These are phyloP conservation scores for Phytophthora pinifolia DNA, from an alignment of 352 stramenopile species.

Conservation along the genomic window DNA sequence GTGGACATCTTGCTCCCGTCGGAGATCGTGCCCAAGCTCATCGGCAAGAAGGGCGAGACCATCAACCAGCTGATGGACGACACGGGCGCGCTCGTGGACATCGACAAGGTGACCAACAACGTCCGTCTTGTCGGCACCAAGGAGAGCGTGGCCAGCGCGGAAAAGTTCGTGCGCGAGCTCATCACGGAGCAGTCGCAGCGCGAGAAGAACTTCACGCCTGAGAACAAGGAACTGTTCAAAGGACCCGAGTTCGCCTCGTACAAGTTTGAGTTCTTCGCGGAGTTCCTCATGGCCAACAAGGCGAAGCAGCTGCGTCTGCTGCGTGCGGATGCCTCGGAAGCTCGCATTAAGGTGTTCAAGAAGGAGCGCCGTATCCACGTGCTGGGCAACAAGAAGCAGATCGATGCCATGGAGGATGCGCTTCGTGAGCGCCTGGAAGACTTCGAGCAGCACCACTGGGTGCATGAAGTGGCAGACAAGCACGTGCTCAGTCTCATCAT, in stretches of 20 bases:
- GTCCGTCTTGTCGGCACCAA: constrained; percentile 62
- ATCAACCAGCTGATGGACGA: constrained; percentile 87
- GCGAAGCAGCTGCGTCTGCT: constrained; percentile 64
- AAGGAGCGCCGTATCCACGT: constrained; percentile 61
- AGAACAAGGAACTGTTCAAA: constrained; percentile 46
- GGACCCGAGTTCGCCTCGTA: constrained; percentile 34
- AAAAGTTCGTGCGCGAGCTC: constrained; percentile 60
- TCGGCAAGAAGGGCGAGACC: constrained; percentile 83
- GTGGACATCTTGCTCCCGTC: constrained; percentile 62
- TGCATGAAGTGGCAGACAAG: constrained; percentile 57
- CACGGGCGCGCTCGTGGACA: constrained; percentile 69
- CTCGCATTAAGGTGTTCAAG: constrained; percentile 72
- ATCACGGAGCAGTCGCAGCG: constrained; percentile 65
- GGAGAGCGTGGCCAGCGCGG: constrained; percentile 54
- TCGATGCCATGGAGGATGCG: constrained; percentile 60
- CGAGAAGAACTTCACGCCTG: constrained; percentile 52
- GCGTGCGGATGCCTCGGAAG: constrained; percentile 55
- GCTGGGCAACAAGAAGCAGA: constrained; percentile 67
- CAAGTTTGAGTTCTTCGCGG: constrained; percentile 79
- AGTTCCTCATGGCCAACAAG: constrained; percentile 83
- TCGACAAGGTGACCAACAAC: constrained; percentile 77
- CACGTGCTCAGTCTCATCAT: constrained; percentile 78
- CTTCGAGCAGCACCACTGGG: constrained; percentile 63
- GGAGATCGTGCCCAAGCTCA: constrained; percentile 81
- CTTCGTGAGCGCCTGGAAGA: constrained; percentile 51